Evolutionary conservation across 78 protist genomes (phyloP), one percentile per base, ranked within the genome.

Genomic region (Dictyostelium firmibasis): DNA sequence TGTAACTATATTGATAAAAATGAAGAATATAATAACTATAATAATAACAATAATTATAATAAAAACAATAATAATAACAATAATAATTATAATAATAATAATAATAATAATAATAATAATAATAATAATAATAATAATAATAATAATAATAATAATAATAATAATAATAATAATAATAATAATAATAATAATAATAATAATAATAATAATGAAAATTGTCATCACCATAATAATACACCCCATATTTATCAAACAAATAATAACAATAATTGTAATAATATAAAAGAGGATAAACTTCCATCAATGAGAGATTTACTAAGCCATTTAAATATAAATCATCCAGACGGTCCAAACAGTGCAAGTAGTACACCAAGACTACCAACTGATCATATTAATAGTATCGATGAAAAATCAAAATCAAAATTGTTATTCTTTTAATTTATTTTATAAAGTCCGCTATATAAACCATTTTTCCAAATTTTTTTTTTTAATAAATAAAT

Each of bases 291-390:
- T 23, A 47, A 47, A 25, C 62, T 81, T 14, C 86, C 86, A 31
- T 81, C 86, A 57, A 57, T 81, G 70, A 81, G 74, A 81, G 86
- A 81, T 36, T 18, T 81, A 23, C 57, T 81, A 13, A 57, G 74
- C 33, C 70, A 81, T 81, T 57, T 81, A 20, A 13, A 81, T 16
- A 64, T 64, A 25, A 27, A 64, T 25, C 74, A 64, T n/a, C 74
- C 23, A 64, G 74, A 64, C 74, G 70, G 70, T n/a, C 25, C 70
- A 1, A 62, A 62, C n/a, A 50, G 62, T 50, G 62, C 62, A 13
- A 50, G 62, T 50, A 50, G 62, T 62, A n/a, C 70, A 4, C 70
- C 70, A 62, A 62, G 70, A 62, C n/a, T 62, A 62, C 25, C 70
- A 62, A n/a, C 29, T 0, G 70, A 62, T n/a, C 27, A 62, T 8